Conservation (phyloP, 1,284 basidiomycete species). For the Pisolithus thermaeus region DNA sequence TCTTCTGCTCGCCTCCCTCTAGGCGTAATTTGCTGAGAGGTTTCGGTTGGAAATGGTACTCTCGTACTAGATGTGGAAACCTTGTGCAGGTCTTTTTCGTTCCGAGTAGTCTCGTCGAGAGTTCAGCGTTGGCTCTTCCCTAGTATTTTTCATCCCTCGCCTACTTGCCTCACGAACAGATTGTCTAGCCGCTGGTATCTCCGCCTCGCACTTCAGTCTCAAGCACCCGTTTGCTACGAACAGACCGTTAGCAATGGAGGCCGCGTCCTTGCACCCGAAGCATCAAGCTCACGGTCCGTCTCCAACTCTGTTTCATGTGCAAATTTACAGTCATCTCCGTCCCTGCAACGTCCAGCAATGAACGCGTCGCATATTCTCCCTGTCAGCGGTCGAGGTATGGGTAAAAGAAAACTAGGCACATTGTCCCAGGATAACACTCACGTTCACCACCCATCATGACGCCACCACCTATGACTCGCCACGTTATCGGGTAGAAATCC, state of each 20-base stretch:
- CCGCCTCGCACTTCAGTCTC: slow-evolving; percentile 5
- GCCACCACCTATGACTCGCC: slow-evolving; percentile 45
- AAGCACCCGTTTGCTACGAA: slow-evolving; percentile 18
- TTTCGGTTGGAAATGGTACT: too few species aligned
- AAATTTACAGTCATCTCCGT: slow-evolving; percentile 35
- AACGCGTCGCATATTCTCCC: slow-evolving; percentile 35
- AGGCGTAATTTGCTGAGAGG: too few species aligned
- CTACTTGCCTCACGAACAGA: neutral
- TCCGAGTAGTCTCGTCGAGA: neutral
- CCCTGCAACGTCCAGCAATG: slow-evolving; percentile 30
- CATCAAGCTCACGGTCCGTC: slow-evolving; percentile 16
- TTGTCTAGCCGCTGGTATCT: neutral
- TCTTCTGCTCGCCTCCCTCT: too few species aligned
- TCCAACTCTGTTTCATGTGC: slow-evolving; percentile 32
- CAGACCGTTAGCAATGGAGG: slow-evolving; percentile 1
- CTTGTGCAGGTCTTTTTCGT: neutral
- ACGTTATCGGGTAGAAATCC: slow-evolving; percentile 35
- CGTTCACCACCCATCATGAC: slow-evolving; percentile 43
- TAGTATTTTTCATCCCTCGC: too few species aligned
- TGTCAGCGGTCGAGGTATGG: slow-evolving; percentile 11
- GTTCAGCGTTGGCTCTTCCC: neutral
- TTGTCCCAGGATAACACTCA: slow-evolving; percentile 17
- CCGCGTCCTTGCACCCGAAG: neutral
- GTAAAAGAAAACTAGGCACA: neutral
- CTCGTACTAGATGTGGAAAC: too few species aligned